Percentiles rank a stretch among this genome's conserved stretches.
These are phyloP conservation scores for Chlamydomonas schloesseri DNA, from an alignment of 139 green algal species.

Conservation along the genomic window DNA sequence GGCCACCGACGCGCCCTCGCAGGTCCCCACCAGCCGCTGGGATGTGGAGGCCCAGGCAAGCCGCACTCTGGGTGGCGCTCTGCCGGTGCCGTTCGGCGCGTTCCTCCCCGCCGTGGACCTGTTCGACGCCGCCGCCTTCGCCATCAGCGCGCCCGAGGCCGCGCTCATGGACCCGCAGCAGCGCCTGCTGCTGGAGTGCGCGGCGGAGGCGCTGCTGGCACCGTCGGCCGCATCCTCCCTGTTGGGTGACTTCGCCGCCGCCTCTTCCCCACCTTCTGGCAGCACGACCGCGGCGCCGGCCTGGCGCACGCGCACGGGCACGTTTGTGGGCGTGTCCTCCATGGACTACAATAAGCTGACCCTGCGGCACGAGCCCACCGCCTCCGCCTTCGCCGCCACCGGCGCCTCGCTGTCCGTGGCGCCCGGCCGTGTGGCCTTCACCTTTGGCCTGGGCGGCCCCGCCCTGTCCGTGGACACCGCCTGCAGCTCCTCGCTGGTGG, in stretches of 20 bases:
- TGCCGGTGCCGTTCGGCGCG: conserved; percentile 58
- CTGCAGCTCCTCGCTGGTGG: conserved; percentile 76
- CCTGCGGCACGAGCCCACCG: conserved; percentile 13
- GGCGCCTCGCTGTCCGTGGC: conserved; percentile 76
- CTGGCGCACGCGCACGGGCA: conserved; percentile 11
- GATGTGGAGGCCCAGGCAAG: too few species aligned
- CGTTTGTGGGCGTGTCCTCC: conserved; percentile 71
- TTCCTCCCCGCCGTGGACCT: conserved; percentile 65
- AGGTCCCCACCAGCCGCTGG: too few species aligned
- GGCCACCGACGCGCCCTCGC: not conserved
- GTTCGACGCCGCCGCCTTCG: conserved; percentile 85
- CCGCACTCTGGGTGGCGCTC: conserved; percentile 3
- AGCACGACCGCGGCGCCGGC: not conserved
- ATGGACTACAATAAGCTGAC: conserved; percentile 76
- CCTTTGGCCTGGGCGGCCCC: conserved; percentile 78
- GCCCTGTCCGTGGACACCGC: conserved; percentile 81
- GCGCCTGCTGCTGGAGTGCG: conserved; percentile 80
- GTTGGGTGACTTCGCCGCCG: too few species aligned
- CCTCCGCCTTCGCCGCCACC: conserved; percentile 59
- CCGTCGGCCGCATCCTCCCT: not conserved
- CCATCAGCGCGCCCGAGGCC: conserved; percentile 69
- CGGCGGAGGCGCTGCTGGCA: conserved; percentile 44
- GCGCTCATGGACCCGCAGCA: conserved; percentile 88
- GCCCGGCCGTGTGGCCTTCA: conserved; percentile 81
- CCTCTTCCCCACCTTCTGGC: too few species aligned